A percentile compares a stretch with the other conserved stretches of the same genome.
Conservation (phyloP, 345 rosid species). For the Leavenworthia alabamica region DNA sequence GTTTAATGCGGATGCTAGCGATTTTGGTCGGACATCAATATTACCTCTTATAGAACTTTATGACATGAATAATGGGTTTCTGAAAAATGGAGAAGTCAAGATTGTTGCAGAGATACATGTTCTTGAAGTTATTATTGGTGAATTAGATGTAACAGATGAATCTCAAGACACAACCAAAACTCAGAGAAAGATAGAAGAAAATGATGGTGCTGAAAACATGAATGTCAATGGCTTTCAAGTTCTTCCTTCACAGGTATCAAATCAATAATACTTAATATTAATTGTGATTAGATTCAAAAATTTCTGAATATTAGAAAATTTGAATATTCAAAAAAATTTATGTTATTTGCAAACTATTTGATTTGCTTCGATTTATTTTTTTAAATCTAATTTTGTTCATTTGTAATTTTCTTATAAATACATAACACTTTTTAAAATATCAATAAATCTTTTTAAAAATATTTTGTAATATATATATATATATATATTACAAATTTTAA, state of each 20-base stretch:
- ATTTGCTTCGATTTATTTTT: no score
- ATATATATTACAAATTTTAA: no score
- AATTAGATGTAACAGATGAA: background rate
- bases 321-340: background rate
- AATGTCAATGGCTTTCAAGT: conserved; percentile 7
- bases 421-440: no score
- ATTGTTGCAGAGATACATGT: conserved; percentile 56
- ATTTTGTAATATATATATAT: no score
- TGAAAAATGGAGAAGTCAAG: conserved; percentile 46
- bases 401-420: no score
- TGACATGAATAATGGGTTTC: conserved; percentile 10
- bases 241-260: conserved; percentile 4
- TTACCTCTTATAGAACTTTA: background rate
- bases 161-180: background rate
- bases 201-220: background rate
- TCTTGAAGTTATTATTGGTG: conserved; percentile 5
- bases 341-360: no score
- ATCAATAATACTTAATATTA: background rate
- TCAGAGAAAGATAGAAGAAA: background rate
- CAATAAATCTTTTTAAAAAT: no score
- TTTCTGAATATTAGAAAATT: background rate
- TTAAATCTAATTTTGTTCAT: no score
- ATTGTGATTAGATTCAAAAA: no score
- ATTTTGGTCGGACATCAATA: background rate
- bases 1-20: background rate